Evolutionary conservation across 768 basidiomycete species (phyloP), one percentile per base, ranked within the genome.

Genomic region (Mycena vitilis): DNA sequence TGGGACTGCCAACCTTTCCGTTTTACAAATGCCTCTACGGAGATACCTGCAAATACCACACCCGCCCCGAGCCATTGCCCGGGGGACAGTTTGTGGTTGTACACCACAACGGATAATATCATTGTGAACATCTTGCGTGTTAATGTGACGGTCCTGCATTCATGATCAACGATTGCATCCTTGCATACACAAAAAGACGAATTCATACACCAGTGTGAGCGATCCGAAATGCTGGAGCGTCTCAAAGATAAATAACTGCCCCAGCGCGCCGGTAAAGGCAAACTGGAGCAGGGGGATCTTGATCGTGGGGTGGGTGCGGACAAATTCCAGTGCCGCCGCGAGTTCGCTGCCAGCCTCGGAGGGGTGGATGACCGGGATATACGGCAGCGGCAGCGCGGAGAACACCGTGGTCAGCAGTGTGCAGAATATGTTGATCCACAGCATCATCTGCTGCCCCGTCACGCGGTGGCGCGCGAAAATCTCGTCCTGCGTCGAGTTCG

Each of bases 111-210:
- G 20, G 95, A 97, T 48, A 99, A 85, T 18, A 99, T 84, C 96
- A 99, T 99, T 11, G 98, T 99, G 80, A 98, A 96, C 78, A 99
- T 83, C 81, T 99, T 99, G 63, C 98, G 87, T 16, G 98, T 99
- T 63, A 99, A 86, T 5, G 98, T 99, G 73, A 99, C 93, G 44
- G 95, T 99, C 52, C 94, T 95, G 77, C 13, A 62, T 48, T 68
- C 5, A 2, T 38, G 54, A 53, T 66, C 69, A 70, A 38, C 63
- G 69, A 66, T 55, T 72, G 45, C 57, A 8, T 65, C 51, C 25
- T 25, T 34, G 62, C 38, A 13, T 9, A 20, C 65, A 69, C 30
- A 13, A 53, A 36, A 53, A 48, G 49, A 4, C 53, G 49, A 34
- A 34, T n/a, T 81, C 88, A 65, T 85, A 95, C 94, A 95, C 93